Base-by-base conservation (phyloP, 805 yeast genomes). In the Ogataea siamensis region DNA sequence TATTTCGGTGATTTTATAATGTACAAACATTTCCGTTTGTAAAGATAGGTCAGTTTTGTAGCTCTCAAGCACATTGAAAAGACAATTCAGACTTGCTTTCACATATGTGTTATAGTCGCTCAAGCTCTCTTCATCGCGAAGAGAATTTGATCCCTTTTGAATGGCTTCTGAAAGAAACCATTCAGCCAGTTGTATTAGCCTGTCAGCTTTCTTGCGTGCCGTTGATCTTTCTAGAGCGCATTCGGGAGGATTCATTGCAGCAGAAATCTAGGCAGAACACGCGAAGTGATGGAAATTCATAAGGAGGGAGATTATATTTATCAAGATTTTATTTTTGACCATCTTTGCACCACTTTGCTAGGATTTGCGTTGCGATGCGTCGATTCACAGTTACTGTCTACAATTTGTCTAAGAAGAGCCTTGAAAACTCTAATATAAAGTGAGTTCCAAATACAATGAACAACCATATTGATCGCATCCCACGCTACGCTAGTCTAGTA, bases 1-100 rank as follows among this genome's bases (percentile, higher is more conserved):
- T 3, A 71, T 32, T 9, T 50, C 50, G 0, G 75, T 67, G 7
- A 73, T 45, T 27, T 58, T 59, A 36, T 62, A 65, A 28, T 61
- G 59, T 0, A 70, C 46, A 2, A 47, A 34, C 39, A 65, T 63
- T 36, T 66, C 68, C 13, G 57, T 34, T 11, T 44, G 47, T 0
- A 70, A 62, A 25, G 59, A 50, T 11, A 75, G 40, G 2, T 32
- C 13, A 1, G 42, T 39, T 9, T 49, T 40, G 45, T 67, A 71
- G 28, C 58, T 53, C 13, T 51, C 51, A 3, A 63, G 17, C 0
- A 70, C 42, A 12, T 64, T 51, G 11, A 64, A 43, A 4, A 73
- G 45, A n/a, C 68, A 54, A 23, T 64, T 63, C 20, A 73, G 49
- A 14, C 73, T 50, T 4, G 63, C 42, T 38, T 60, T 64, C 22